These are phyloP conservation scores for Multifurca ochricompacta DNA, from an alignment of 768 basidiomycete genomes.

Conservation along the genomic window DNA sequence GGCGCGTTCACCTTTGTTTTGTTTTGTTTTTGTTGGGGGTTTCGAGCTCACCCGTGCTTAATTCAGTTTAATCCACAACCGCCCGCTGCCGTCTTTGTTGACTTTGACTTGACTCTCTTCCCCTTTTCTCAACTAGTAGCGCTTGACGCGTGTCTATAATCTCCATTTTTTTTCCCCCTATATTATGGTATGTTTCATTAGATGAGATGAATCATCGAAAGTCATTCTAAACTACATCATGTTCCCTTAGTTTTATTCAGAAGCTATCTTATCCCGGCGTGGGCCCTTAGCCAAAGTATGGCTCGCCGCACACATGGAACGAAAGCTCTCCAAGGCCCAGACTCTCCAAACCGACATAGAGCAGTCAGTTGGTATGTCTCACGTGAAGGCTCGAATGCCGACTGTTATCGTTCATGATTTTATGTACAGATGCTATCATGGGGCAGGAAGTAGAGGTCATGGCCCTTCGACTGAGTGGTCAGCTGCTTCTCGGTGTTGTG, in stretches of 20 bases:
- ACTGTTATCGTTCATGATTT: not conserved
- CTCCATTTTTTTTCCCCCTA: not conserved
- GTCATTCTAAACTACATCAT: not conserved
- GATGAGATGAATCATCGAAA: not conserved
- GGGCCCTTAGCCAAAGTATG: constrained; percentile 96
- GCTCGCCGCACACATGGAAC: constrained; percentile 98
- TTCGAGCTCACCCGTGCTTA: no score
- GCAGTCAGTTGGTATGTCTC: constrained; percentile 73
- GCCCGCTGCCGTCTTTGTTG: no score
- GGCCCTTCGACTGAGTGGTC: constrained; percentile 94
- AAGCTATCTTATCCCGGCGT: constrained; percentile 87
- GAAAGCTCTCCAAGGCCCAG: constrained; percentile 93
- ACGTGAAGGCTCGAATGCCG: not conserved
- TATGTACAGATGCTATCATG: constrained; percentile 72
- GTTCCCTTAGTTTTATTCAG: constrained; percentile 82
- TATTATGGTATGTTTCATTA: constrained; percentile 20
- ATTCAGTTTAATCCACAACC: constrained; percentile 10
- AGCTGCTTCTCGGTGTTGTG: constrained; percentile 91
- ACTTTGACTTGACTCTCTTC: no score
- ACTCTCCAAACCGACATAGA: constrained; percentile 93
- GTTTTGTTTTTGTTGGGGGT: no score
- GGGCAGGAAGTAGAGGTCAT: constrained; percentile 87
- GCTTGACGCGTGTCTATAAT: constrained; percentile 22
- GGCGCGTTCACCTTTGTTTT: not conserved
- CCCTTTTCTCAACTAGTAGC: not conserved